Percentiles rank a stretch among this genome's conserved stretches.
Conservation (phyloP, 2,329 filamentous ascomycete species). For the Fusarium metavorans region DNA sequence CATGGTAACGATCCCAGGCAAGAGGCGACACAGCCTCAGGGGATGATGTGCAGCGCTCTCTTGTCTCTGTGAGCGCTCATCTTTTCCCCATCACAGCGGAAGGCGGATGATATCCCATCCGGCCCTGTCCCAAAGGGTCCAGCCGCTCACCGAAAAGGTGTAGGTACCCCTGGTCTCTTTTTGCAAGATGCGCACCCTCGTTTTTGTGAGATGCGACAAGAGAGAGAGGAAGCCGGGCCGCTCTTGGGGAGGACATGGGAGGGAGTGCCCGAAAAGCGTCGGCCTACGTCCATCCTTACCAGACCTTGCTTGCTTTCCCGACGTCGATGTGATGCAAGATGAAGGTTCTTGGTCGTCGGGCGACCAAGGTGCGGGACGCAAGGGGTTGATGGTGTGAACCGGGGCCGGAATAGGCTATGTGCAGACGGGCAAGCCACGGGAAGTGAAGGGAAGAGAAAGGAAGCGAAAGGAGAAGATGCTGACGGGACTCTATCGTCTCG, state of each 20-base stretch:
- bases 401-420: constrained; percentile 10
- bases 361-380: constrained; percentile 29
- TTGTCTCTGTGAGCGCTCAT: constrained; percentile 8
- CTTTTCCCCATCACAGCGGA: constrained; percentile 19
- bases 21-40: constrained; percentile 16
- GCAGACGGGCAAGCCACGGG: constrained; percentile 12
- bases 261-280: constrained; percentile 42
- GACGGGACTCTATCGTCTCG: neutral
- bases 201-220: constrained; percentile 42
- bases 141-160: constrained; percentile 5
- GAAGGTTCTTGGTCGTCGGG: constrained; percentile 16
- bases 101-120: constrained; percentile 23
- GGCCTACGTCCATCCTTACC: constrained; percentile 5
- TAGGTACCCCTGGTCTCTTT: constrained; percentile 8
- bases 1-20: constrained; percentile 1
- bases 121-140: constrained; percentile 23
- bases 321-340: constrained; percentile 39
- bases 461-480: neutral
- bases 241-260: neutral
- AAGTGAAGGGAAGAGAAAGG: neutral
- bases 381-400: constrained; percentile 25
- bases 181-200: constrained; percentile 16
- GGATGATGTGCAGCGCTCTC: constrained; percentile 2
- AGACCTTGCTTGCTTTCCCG: constrained; percentile 5
- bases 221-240: constrained; percentile 14